These are phyloP conservation scores for Corylus americana DNA, from an alignment of 306 rosid genomes.

Conservation along the genomic window DNA sequence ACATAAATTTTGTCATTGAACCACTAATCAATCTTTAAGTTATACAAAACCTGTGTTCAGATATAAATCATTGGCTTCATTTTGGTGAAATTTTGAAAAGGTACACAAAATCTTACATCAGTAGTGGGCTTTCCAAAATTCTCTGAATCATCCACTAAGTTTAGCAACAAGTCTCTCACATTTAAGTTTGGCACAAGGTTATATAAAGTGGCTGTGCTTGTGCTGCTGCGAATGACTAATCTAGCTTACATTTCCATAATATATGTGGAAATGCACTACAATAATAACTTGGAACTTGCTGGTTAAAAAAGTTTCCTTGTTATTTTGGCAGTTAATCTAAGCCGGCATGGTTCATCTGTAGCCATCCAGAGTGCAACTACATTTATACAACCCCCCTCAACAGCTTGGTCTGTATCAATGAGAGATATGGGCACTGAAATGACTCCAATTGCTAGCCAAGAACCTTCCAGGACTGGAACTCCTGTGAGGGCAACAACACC, in stretches of 20 bases:
- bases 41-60: background rate
- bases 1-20: background rate
- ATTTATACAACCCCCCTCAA: slow-evolving; percentile 83
- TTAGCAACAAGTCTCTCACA: background rate
- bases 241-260: background rate
- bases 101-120: background rate
- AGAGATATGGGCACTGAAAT: slow-evolving; percentile 99
- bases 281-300: slow-evolving; percentile 5
- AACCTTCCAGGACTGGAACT: slow-evolving; percentile 95
- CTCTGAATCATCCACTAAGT: background rate
- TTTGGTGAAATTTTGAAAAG: background rate
- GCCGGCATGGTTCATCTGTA: slow-evolving; percentile 77
- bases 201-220: background rate
- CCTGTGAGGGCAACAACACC: slow-evolving; percentile 97
- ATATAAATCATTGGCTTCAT: background rate
- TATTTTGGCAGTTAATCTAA: slow-evolving; percentile 65
- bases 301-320: slow-evolving; percentile 19
- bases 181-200: background rate
- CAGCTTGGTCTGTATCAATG: slow-evolving; percentile 98
- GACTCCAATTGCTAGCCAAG: slow-evolving; percentile 99
- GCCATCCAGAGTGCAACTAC: slow-evolving; percentile 72
- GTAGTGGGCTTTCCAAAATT: background rate
- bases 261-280: background rate
- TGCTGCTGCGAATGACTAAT: background rate
- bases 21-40: background rate